These are phyloP conservation scores for Podosphaera fusca DNA, from an alignment of 2,329 filamentous ascomycete species.

Conservation along the genomic window DNA sequence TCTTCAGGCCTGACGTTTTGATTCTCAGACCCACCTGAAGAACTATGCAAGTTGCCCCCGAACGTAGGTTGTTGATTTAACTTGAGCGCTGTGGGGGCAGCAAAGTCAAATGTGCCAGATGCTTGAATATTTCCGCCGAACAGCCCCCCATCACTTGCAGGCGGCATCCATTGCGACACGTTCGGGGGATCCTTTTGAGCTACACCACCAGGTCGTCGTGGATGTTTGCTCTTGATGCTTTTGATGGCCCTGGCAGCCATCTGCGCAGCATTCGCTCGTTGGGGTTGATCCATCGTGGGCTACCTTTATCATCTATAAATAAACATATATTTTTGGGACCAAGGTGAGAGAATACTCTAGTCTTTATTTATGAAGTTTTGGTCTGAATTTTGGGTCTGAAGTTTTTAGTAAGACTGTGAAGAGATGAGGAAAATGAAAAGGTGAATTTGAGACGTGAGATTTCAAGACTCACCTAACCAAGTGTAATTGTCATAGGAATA, in stretches of 20 bases:
- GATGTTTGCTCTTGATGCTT: slow-evolving; percentile 4
- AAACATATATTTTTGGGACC: slow-evolving; percentile 5
- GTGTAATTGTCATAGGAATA: too few species aligned
- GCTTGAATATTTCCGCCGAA: slow-evolving; percentile 14
- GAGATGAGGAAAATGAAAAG: too few species aligned
- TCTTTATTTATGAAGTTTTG: too few species aligned
- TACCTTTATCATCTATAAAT: not conserved
- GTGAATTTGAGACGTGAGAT: too few species aligned
- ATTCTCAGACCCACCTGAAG: not conserved
- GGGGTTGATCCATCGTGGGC: slow-evolving; percentile 8
- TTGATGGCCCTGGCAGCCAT: slow-evolving; percentile 15
- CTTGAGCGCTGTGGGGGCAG: slow-evolving; percentile 5
- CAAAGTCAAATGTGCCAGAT: slow-evolving; percentile 12
- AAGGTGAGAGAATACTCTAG: not conserved
- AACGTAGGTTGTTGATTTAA: slow-evolving; percentile 5
- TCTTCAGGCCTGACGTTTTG: not conserved
- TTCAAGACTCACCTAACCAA: too few species aligned
- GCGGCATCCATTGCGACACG: slow-evolving; percentile 1
- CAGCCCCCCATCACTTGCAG: slow-evolving; percentile 7
- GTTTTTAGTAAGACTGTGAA: too few species aligned
- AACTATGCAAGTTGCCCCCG: not conserved
- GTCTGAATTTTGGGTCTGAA: too few species aligned
- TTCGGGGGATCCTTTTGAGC: slow-evolving; percentile 1
- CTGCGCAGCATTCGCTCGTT: slow-evolving; percentile 15
- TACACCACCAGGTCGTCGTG: slow-evolving; percentile 1